A percentile compares a stretch with the other conserved stretches of the same genome.
Conservation (phyloP, 1,284 basidiomycete species). For the Schizophyllum amplum region DNA sequence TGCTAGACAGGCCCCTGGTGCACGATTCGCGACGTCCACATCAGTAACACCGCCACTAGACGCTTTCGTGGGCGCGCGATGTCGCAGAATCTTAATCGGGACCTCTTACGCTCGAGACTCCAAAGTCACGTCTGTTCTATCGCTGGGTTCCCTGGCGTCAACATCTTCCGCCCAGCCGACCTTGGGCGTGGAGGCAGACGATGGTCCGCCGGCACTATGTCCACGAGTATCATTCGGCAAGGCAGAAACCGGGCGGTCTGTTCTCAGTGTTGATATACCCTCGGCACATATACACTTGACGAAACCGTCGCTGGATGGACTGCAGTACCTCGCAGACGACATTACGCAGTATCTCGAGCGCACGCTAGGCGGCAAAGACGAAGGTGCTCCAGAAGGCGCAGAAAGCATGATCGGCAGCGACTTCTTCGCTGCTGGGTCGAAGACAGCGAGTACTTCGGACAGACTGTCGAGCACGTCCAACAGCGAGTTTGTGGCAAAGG, state of each 20-base stretch:
- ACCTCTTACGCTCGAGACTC: neutral
- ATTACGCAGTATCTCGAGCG: slow-evolving; percentile 58
- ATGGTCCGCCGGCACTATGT: slow-evolving; percentile 15
- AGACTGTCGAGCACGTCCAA: slow-evolving; percentile 11
- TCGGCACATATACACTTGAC: slow-evolving; percentile 55
- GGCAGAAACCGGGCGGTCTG: slow-evolving; percentile 13
- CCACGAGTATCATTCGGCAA: slow-evolving; percentile 27
- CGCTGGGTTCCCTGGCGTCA: slow-evolving; percentile 20
- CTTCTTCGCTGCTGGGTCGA: slow-evolving; percentile 56
- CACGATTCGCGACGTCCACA: slow-evolving; percentile 32
- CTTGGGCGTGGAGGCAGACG: slow-evolving; percentile 1
- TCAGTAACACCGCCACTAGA: slow-evolving; percentile 8
- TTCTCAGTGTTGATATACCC: slow-evolving; percentile 52
- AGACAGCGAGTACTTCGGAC: slow-evolving; percentile 30
- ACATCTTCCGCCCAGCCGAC: slow-evolving; percentile 1
- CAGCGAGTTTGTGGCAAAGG: slow-evolving; percentile 44
- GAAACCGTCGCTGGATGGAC: slow-evolving; percentile 59
- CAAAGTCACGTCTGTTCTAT: slow-evolving; percentile 21
- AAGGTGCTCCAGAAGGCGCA: slow-evolving; percentile 25
- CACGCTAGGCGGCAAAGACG: slow-evolving; percentile 19
- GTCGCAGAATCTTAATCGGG: slow-evolving; percentile 8
- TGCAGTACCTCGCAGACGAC: slow-evolving; percentile 87
- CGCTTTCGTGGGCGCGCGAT: neutral
- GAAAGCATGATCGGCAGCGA: slow-evolving; percentile 73
- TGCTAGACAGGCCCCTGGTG: slow-evolving; percentile 17